Percentiles rank a stretch among this genome's conserved stretches.
phyloP scores from a whole-genome alignment of 2,329 filamentous ascomycete genomes.

The Dendrostoma leiphaemia region DNA sequence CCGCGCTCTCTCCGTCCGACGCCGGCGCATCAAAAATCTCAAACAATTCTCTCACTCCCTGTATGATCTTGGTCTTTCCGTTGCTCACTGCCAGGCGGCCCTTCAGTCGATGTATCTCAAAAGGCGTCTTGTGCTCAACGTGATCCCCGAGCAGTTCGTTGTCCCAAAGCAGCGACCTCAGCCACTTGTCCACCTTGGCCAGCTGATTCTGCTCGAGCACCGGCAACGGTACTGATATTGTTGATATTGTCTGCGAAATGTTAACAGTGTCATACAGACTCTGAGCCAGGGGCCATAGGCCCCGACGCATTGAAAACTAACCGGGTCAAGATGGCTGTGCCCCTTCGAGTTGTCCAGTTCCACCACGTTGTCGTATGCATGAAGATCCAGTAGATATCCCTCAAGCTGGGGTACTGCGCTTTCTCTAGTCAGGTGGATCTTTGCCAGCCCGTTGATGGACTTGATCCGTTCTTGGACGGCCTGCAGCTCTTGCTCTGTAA shows the following conservation, averaged over 20 bases:
- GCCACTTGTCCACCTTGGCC: constrained; percentile 70
- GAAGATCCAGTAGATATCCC: constrained; percentile 82
- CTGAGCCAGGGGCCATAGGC: not conserved
- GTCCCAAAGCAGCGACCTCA: constrained; percentile 84
- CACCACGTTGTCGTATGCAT: constrained; percentile 85
- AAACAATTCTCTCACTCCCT: constrained; percentile 91
- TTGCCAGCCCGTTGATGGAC: constrained; percentile 88
- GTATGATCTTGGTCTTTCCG: constrained; percentile 72
- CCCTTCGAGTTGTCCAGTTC: constrained; percentile 71
- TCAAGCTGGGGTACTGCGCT: constrained; percentile 80
- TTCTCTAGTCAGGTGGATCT: constrained; percentile 76
- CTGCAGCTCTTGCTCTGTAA: constrained; percentile 67
- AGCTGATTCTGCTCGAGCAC: constrained; percentile 57
- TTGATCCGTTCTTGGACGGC: constrained; percentile 67
- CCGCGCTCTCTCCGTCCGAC: constrained; percentile 25
- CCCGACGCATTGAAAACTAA: constrained; percentile 37
- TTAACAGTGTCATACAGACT: not conserved
- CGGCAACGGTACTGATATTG: constrained; percentile 69
- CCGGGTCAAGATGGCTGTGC: constrained; percentile 87
- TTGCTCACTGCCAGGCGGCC: constrained; percentile 67
- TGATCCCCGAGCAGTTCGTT: constrained; percentile 52
- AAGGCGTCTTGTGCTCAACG: constrained; percentile 34
- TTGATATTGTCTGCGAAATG: constrained; percentile 72
- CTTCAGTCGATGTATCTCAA: constrained; percentile 88
- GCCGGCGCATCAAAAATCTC: constrained; percentile 71